Evolutionary conservation across 192 early-diverging fungal species (phyloP).

Genomic region (Coemansia reversa): DNA sequence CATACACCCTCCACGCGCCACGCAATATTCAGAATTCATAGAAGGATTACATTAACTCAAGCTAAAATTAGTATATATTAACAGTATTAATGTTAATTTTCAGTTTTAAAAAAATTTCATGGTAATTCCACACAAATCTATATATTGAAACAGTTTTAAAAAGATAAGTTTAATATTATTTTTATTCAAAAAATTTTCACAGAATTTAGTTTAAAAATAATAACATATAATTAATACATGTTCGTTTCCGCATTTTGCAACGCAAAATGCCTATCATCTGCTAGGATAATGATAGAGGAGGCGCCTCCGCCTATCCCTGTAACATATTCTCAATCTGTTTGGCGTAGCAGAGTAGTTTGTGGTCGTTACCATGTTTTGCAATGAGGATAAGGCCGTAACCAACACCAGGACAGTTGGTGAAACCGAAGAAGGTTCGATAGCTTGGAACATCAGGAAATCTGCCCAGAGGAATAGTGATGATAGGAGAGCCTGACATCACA

Average conservation of each 20-base stretch:
- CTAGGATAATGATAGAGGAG: too few species aligned
- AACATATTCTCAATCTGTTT: conserved; percentile 10
- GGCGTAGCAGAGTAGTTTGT: conserved; percentile 14
- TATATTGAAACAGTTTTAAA: neutral
- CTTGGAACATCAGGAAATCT: neutral
- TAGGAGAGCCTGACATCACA: conserved; percentile 1
- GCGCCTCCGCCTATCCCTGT: too few species aligned
- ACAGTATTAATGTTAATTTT: too few species aligned
- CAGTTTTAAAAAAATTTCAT: too few species aligned
- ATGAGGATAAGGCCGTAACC: conserved; percentile 10
- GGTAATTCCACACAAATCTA: too few species aligned
- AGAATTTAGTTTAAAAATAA: neutral
- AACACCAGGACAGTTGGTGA: conserved; percentile 7
- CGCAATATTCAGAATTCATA: too few species aligned
- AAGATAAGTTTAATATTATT: neutral
- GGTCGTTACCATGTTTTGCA: conserved; percentile 10
- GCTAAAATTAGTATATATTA: too few species aligned
- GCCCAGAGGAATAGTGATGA: conserved; percentile 8
- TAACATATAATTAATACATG: neutral
- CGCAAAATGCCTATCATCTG: too few species aligned
- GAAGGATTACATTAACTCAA: too few species aligned
- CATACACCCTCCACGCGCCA: too few species aligned
- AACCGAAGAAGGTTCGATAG: neutral
- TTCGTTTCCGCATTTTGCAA: too few species aligned
- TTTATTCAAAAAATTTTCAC: neutral